Conservation (phyloP, 2,329 filamentous ascomycete species). For the Hymenoscyphus fraxineus region DNA sequence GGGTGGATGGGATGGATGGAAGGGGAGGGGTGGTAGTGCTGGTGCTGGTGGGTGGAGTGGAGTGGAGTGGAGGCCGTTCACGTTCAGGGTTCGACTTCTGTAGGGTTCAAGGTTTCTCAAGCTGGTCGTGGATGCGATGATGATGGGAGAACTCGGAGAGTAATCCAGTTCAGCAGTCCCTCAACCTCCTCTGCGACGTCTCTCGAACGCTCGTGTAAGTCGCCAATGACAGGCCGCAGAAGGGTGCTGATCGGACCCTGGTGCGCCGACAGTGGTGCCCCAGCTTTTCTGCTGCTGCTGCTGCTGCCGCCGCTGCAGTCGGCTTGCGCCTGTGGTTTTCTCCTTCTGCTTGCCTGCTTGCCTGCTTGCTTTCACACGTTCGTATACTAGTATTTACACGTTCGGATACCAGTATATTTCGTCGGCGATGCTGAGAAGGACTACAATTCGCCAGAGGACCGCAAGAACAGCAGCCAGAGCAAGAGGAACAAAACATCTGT, state of each 20-base stretch:
- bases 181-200: neutral
- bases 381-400: no score
- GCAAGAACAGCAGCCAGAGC: neutral
- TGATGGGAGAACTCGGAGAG: neutral
- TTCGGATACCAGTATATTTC: neutral
- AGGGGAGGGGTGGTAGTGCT: neutral
- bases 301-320: neutral
- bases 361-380: no score
- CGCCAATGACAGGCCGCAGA: conserved; percentile 11
- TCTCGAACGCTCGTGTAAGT: conserved; percentile 13
- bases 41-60: neutral
- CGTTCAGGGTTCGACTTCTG: neutral
- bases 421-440: conserved; percentile 1
- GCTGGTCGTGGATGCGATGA: neutral
- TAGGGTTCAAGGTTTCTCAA: neutral
- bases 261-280: conserved; percentile 13
- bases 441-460: conserved; percentile 4
- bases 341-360: neutral
- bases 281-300: no score
- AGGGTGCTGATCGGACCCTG: conserved; percentile 11
- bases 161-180: neutral
- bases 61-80: neutral
- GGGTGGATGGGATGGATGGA: neutral
- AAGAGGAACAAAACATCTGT: neutral
- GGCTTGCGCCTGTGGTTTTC: neutral